phyloP scores from a whole-genome alignment of 768 basidiomycete species.

The Chlorophyllum brunneum region DNA sequence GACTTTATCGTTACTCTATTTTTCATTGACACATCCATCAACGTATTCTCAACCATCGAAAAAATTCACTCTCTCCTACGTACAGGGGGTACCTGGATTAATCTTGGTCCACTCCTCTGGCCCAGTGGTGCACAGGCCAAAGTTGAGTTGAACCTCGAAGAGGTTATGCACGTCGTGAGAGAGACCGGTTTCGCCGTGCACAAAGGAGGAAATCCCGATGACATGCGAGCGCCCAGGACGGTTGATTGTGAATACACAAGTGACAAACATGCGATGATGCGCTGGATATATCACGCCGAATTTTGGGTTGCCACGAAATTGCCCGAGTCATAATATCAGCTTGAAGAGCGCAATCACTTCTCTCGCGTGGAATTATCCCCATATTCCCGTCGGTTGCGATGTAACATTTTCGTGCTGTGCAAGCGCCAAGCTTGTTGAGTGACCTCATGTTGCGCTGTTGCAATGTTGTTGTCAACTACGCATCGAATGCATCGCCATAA shows the following conservation, averaged over 20 bases:
- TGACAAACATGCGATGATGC: constrained; percentile 64
- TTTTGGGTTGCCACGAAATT: constrained; percentile 60
- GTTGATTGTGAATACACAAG: constrained; percentile 66
- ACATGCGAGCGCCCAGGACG: constrained; percentile 28
- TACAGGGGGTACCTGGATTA: constrained; percentile 68
- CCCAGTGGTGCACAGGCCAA: constrained; percentile 50
- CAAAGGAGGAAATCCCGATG: constrained; percentile 21
- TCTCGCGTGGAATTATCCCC: no score
- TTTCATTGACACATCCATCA: constrained; percentile 62
- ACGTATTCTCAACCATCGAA: constrained; percentile 48
- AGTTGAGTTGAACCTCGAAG: constrained; percentile 61
- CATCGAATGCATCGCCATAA: no score
- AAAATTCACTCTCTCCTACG: constrained; percentile 54
- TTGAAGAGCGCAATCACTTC: no score
- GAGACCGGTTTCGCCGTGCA: constrained; percentile 52
- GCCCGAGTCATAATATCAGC: no score
- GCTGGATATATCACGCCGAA: constrained; percentile 63
- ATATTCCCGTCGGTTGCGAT: no score
- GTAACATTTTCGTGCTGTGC: no score
- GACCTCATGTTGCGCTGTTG: no score
- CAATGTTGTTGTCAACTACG: no score
- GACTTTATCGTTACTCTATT: constrained; percentile 63
- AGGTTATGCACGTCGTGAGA: constrained; percentile 48
- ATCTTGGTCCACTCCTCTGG: constrained; percentile 68
- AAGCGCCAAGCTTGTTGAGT: no score